Base-by-base conservation (phyloP, 805 yeast genomes). In the Lachancea dasiensis region DNA sequence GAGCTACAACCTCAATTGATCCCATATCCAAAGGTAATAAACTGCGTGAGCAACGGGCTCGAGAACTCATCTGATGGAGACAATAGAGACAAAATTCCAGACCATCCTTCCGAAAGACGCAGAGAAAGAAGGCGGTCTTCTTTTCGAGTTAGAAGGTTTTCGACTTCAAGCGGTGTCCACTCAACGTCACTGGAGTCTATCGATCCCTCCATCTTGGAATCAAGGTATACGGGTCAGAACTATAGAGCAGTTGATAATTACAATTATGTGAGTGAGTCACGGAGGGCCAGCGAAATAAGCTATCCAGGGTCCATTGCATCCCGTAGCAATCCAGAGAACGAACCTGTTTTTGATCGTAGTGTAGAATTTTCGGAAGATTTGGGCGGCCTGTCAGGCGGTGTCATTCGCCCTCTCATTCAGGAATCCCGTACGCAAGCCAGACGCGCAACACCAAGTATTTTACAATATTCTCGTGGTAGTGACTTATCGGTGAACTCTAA, bases 21-120 rank as follows among this genome's bases (percentile, higher is more conserved):
- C 18, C 64, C 64, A 2, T 59, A 48, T 27, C 62, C 64, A 6
- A 52, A 47, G 31, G 52, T 51, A 2, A 44, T 48, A 15, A 48
- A 47, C 21, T 26, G 37, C 19, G 28, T 32, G 24, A 27, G 21
- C 19, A 38, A 38, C 25, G 18, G 19, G 16, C n/a, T 27, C 6
- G 35, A 29, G n/a, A n/a, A n/a, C n/a, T n/a, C n/a, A n/a, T n/a
- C n/a, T 16, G 13, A 11, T 10, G 11, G 24, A 10, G 11, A 10
- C 6, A 16, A 2, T 3, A 21, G 11, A 9, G 25, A 19, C 14
- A 19, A 13, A 10, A 9, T 23, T n/a, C 5, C 22, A 11, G 26
- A 20, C n/a, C 16, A 10, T n/a, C 25, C 10, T 9, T 14, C 11
- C 5, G 5, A 18, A 3, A 20, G 24, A 11, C 34, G 31, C 11